Evolutionary conservation across 129 eudicot genomes (phyloP), one percentile per base, ranked within the genome.

Genomic region (Mikania micrantha): DNA sequence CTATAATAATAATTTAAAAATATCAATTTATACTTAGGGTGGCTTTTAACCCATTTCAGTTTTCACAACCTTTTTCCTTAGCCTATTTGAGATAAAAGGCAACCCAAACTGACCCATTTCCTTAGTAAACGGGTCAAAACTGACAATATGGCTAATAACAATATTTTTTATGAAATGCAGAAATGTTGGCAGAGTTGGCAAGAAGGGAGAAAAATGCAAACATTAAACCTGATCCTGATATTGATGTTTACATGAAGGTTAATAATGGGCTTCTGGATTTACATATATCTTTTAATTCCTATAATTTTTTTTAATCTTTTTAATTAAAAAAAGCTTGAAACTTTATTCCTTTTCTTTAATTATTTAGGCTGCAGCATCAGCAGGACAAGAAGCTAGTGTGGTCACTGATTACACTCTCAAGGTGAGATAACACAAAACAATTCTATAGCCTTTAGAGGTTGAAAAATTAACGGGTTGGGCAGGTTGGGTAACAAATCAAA

Each of bases 211-310:
- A 91, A 71, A 74, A 74, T 9, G 92, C 95, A n/a, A 85, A 79
- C 58, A 85, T 91, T 69, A 87, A 87, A 78, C 97, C 97, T 34
- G 96, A 91, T 78, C 84, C 95, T 36, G 90, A 91, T 79, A 58
- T 91, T 40, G 97, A 91, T 78, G 21, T 87, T 50, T 91, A 31
- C 84, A 87, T 91, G 97, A 91, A 91, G 95, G 95, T 78, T 71
- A 11, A n/a, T 6, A 41, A 49, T 12, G 12, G 36, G 42, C 13
- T 50, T 60, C 39, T 5, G 15, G 9, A 34, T 8, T 34, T 24
- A 29, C n/a, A 13, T 21, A 20, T 2, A 21, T 1, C 2, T 20
- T 49, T 1, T 3, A 17, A 17, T 19, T 21, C 8, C 20, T 49
- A 17, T 0, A 48, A 49, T 21, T 20, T 32, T 19, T 20, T 7